Evolutionary conservation across 495 filamentous ascomycete genomes (phyloP), one percentile per base, ranked within the genome.

Genomic region (Penicillium bialowiezense): DNA sequence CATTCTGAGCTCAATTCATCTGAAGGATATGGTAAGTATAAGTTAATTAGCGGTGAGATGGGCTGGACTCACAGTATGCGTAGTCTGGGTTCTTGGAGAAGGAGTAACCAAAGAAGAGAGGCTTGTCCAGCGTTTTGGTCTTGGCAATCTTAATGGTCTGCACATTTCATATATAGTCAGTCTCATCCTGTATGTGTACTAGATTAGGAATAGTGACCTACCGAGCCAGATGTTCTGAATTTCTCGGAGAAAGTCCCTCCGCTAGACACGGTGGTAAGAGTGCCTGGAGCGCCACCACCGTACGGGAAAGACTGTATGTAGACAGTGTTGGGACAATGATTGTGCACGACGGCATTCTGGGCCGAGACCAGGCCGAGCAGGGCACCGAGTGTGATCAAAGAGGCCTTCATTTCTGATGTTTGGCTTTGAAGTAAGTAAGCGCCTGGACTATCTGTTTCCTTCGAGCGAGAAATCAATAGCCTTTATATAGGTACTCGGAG

Each of bases 51-150:
- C 35, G 44, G 19, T 37, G 5, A 48, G 33, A 41, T 49, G 47
- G 3, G 26, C 5, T 52, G 31, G 19, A 62, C 62, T 59, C 32
- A 65, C 59, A 65, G 51, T 62, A 65, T 1, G 53, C 59, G 35
- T 65, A 65, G 55, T 65, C 51, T 3, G 62, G 62, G 43, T 54
- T 59, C 10, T 55, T 58, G 3, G 52, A 55, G 51, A 65, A 60
- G 13, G 62, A 64, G 45, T 64, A 64, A 41, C 58, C 59, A 53
- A 64, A 65, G 51, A 65, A 65, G 44, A 62, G 55, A 51, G 59
- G 62, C 6, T 14, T 48, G 32, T 31, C 17, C 15, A 65, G 48
- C 20, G 62, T 65, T 46, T 65, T 65, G 38, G 59, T 54, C 41
- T 55, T 59, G 35, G 55, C 50, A 19, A 65, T 65, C 49, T 65